Base-by-base conservation (phyloP, 2,329 filamentous ascomycete genomes). In the Xylaria sp. region DNA sequence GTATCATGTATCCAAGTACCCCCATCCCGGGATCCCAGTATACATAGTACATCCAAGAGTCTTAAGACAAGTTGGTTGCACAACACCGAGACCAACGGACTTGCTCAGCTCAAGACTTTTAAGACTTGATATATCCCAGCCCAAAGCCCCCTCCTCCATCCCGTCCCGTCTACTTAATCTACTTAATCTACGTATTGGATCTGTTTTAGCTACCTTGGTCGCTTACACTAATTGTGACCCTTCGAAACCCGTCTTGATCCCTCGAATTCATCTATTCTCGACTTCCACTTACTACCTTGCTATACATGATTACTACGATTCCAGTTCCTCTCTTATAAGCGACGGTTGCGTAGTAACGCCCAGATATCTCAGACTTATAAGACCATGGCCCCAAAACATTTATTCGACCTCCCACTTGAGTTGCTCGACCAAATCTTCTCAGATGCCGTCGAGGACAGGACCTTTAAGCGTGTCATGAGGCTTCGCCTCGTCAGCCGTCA, bases 391-490 rank as follows among this genome's bases (percentile, higher is more conserved):
- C 59, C 32, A 10, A 71, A 71, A 63, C 62, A 69, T 51, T 37
- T 72, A 48, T 66, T 70, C 60, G 69, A 72, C 59, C 69, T 72
- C 10, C 70, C 70, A 21, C 48, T 72, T n/a, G 70, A 72, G 62
- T 37, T 72, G n/a, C 65, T 72, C 58, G 70, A 72, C 9, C 70
- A 71, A 40, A 72, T 72, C 51, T 72, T 72, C 61, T 53, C 60
- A 40, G 58, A 71, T 63, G 70, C 70, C 16, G 64, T 72, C 47
- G 69, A 71, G n/a, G 70, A 71, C 27, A 68, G 70, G 21, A 71
- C 58, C 1, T 72, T 72, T 21, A 71, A 71, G 61, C 70, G 70
- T 63, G 69, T 71, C n/a, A 72, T 72, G 70, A 71, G 70, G 37
- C 70, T 72, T 37, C 69, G 70, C 40, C 69, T 71, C 44, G 70